Evolutionary conservation across 352 stramenopile species (phyloP).

Genomic region (Thraustochytrium sp.): DNA sequence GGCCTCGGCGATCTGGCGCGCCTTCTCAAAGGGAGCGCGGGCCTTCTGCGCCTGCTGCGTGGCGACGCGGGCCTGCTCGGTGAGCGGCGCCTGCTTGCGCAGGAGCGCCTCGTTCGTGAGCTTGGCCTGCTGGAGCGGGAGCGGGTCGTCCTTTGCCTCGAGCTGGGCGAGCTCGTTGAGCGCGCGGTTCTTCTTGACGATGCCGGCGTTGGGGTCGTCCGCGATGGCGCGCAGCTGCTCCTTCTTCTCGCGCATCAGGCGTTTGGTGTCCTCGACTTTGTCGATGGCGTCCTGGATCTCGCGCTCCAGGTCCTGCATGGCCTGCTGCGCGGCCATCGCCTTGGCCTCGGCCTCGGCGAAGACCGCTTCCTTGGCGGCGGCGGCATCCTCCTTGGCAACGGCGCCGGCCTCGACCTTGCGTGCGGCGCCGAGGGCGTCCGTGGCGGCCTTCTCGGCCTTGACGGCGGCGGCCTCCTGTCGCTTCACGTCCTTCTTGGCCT

Average conservation of each 20-base stretch:
- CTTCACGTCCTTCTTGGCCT: constrained; percentile 41
- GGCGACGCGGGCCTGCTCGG: not conserved
- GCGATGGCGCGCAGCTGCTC: constrained; percentile 44
- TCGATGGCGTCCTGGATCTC: constrained; percentile 44
- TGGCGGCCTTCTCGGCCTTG: constrained; percentile 36
- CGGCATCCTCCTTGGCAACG: constrained; percentile 16
- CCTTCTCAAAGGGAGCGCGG: constrained; percentile 40
- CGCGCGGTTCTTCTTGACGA: constrained; percentile 54
- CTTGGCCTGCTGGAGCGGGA: constrained; percentile 52
- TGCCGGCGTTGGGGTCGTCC: constrained; percentile 50
- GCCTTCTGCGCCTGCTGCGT: constrained; percentile 7
- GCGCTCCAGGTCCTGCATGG: constrained; percentile 39
- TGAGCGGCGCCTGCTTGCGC: constrained; percentile 46
- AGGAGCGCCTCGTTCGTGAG: constrained; percentile 53
- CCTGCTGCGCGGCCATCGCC: constrained; percentile 19
- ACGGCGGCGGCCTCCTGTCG: not conserved
- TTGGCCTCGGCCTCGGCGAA: constrained; percentile 31
- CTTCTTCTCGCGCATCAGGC: constrained; percentile 43
- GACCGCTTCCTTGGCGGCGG: constrained; percentile 11
- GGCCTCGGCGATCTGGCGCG: constrained; percentile 3
- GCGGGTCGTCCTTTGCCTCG: constrained; percentile 47
- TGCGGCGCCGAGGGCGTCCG: constrained; percentile 6
- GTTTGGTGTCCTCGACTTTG: constrained; percentile 47
- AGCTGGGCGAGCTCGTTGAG: constrained; percentile 54
- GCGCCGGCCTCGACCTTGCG: constrained; percentile 33